phyloP scores from a whole-genome alignment of 176 grass and related monocot genomes.

The Chrysopogon serrulatus region DNA sequence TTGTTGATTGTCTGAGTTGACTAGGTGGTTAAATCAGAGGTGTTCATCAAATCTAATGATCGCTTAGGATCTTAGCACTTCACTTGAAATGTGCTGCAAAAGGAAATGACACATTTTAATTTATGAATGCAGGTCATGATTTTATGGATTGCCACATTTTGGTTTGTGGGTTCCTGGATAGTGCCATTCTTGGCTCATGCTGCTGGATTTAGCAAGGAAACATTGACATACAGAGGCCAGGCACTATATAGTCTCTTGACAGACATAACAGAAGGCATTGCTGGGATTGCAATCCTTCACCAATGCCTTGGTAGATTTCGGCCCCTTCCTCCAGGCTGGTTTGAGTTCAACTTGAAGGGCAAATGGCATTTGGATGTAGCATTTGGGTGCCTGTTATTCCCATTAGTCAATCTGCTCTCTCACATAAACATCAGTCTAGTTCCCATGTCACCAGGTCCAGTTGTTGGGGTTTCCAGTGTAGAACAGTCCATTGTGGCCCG shows the following conservation, averaged over 20 bases:
- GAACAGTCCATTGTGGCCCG: constrained; percentile 88
- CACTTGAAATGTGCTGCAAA: background rate
- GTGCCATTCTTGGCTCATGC: constrained; percentile 88
- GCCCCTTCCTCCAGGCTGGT: constrained; percentile 84
- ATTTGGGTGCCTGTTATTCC: constrained; percentile 71
- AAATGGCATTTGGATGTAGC: constrained; percentile 79
- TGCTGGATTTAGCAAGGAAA: constrained; percentile 85
- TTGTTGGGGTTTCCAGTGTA: constrained; percentile 58
- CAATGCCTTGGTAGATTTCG: constrained; percentile 84
- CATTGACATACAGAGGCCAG: constrained; percentile 88
- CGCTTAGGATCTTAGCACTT: constrained; percentile 13
- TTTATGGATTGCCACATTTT: constrained; percentile 89
- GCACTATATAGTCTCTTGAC: constrained; percentile 92
- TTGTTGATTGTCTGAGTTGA: background rate
- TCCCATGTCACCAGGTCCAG: constrained; percentile 47
- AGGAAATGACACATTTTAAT: background rate
- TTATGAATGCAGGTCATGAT: constrained; percentile 75
- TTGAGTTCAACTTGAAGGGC: constrained; percentile 72
- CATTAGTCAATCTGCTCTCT: constrained; percentile 82
- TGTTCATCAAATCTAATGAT: background rate
- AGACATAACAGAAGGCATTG: constrained; percentile 76
- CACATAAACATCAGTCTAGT: constrained; percentile 79
- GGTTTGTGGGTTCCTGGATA: constrained; percentile 98
- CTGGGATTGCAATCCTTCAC: constrained; percentile 85
- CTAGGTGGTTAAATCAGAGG: background rate